Base-by-base conservation (phyloP, 305 asterid species). In the Fraxinus xanthoxyloides region DNA sequence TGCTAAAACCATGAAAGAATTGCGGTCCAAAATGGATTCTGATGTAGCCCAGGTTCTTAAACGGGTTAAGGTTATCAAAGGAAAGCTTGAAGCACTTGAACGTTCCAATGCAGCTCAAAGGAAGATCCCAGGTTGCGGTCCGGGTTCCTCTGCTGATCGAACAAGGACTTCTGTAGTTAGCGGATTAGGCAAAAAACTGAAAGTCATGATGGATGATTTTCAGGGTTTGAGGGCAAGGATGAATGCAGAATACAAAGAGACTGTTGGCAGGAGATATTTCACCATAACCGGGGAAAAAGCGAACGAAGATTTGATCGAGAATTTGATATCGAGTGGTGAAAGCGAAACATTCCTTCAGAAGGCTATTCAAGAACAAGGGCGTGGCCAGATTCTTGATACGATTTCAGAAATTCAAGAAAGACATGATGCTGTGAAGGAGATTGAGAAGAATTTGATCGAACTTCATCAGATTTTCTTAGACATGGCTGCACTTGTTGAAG, bases 401-500 rank as follows among this genome's bases (percentile, higher is more conserved):
- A 86, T 94, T 0, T 86, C 92, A 0, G 98, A 94, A 85, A 88
- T 94, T 32, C 98, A 93, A 73, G 97, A 93, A 77, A 76, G 98
- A 79, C 96, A 87, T 81, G 93, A 94, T 76, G 96, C 94, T 1
- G 93, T 90, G 63, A 92, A 93, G 87, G 94, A 94, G 77, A 90
- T 94, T 10, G 97, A 94, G 91, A 90, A 88, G 87, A 90, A 89
- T 40, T 86, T 94, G 70, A 32, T 92, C 17, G 98, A 93, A 85
- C 91, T 94, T 31, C 98, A 92, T 82, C 97, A 94, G 85, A 86
- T 91, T 5, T 94, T 94, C 85, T 70, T 94, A 46, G 97, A 92
- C 90, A 90, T 90, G 93, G 96, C 97, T 72, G 95, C 93, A 74
- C 85, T 90, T 30, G 95, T 92, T 76, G 98, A 94, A 86, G 90